Evolutionary conservation across 345 rosid genomes (phyloP), one percentile per base, ranked within the genome.

Genomic region (Nephelium lappaceum): DNA sequence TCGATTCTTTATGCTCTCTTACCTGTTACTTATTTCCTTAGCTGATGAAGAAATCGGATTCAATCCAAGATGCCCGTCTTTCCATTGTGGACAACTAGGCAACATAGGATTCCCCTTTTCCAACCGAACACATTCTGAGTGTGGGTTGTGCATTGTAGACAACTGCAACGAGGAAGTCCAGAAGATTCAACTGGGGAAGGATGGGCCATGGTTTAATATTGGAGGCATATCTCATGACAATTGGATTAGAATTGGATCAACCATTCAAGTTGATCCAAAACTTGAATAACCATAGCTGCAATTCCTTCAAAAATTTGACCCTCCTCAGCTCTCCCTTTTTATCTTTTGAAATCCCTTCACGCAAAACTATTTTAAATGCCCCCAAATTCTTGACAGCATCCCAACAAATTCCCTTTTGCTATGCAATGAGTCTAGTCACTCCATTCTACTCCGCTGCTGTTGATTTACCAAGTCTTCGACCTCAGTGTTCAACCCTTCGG

Each of bases 241-340:
- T 67, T 64, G 77, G 16, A 77, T 83, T 39, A 74, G n/a, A 18
- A 74, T 82, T 60, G 75, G 84, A 88, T 15, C 31, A 63, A 11
- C 67, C 36, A 31, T 31, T 31, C 2, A 31, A 31, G 36, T 31
- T 31, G 36, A 31, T 31, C 36, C 2, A 31, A 4, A 31, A 31
- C 36, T 31, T 31, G 36, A 31, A 31, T 31, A 31, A 31, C 36
- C 36, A 31, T 31, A 2, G 36, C 36, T 31, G 36, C 36, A 31
- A 31, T 2, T 31, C 36, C 36, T 31, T 31, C 36, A 31, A 31
- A 31, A 31, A 31, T 31, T 31, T 31, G 36, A 80, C 85, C 65
- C 76, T 83, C 51, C 83, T 86, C 38, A 6, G 43, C 15, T 76
- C 76, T 12, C 89, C 87, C 10, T 85, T 69, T 80, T 73, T 85